Conservation (phyloP, 805 yeast species). For the Ascoidea rubescens region DNA sequence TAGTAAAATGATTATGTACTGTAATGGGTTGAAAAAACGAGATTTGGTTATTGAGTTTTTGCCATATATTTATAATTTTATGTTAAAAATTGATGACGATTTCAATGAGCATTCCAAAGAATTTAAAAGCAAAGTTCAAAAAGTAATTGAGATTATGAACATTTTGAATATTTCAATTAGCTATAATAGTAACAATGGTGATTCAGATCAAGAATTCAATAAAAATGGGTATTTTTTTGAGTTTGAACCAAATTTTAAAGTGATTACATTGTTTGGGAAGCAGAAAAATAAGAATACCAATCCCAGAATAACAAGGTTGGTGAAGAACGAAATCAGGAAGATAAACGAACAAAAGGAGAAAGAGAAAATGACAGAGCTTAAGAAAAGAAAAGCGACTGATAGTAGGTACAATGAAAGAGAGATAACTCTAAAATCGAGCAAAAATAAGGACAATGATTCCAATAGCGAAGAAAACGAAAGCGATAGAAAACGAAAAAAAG, state of each 20-base stretch:
- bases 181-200: slow-evolving; percentile 6
- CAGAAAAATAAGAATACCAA: slow-evolving; percentile 3
- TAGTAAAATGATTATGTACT: slow-evolving; percentile 10
- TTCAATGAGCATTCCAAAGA: background rate
- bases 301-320: background rate
- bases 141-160: slow-evolving; percentile 2
- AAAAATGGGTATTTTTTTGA: slow-evolving; percentile 1
- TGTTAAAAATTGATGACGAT: slow-evolving; percentile 1
- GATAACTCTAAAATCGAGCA: slow-evolving; percentile 8
- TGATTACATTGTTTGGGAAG: background rate
- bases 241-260: background rate
- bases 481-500: slow-evolving; percentile 12
- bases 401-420: slow-evolving; percentile 16
- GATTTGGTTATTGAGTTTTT: slow-evolving; percentile 14
- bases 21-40: slow-evolving; percentile 2
- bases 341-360: background rate
- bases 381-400: background rate
- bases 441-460: slow-evolving; percentile 9
- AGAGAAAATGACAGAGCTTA: background rate
- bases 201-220: slow-evolving; percentile 2
- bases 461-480: slow-evolving; percentile 11
- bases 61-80: slow-evolving; percentile 17
- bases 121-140: slow-evolving; percentile 1
- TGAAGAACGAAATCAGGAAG: background rate
- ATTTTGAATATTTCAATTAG: slow-evolving; percentile 4